Evolutionary conservation across 805 yeast species (phyloP), one percentile per base, ranked within the genome.

Genomic region (Priceomyces melissophilus): DNA sequence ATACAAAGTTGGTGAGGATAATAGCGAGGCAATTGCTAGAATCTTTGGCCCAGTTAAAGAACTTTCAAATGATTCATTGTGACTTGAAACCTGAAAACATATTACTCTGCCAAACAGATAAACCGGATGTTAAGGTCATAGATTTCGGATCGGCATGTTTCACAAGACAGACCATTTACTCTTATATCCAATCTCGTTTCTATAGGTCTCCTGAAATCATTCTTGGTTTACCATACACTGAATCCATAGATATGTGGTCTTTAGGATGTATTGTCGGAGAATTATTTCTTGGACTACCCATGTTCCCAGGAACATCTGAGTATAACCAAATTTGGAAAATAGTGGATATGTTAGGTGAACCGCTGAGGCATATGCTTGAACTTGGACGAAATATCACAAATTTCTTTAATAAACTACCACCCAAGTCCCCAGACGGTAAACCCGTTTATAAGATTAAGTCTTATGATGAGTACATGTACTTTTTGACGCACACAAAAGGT

Each of bases 181-280:
- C 97, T 0, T 90, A 90, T 57, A 87, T 90, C 49, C 98, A 90
- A 61, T 86, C 96, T 4, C 70, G 98, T 44, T 90, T 90, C 55
- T 91, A 91, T 65, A 74, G 99, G 47, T 86, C 96, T 2, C 99
- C 99, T 0, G 99, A 91, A 60, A 96, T 91, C 14, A 79, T 93
- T 2, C 65, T 91, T 14, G 98, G 99, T 0, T 69, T 91, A 33
- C 96, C 96, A 4, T 91, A 93, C 57, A 85, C 96, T 1, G 79
- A 95, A 8, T 81, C 96, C 5, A 91, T 93, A 39, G 99, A 91
- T 60, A 88, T 91, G 81, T 93, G 99, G 99, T 91, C 98, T 0
- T 67, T 90, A 33, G 99, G 96, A 0, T 86, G 97, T 58, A 87
- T 93, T 38, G 79, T 88, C 27, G 95, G 93, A 1, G 99, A 93